These are phyloP conservation scores for Penicillium pancosmium DNA, from an alignment of 495 filamentous ascomycete genomes.

Conservation along the genomic window DNA sequence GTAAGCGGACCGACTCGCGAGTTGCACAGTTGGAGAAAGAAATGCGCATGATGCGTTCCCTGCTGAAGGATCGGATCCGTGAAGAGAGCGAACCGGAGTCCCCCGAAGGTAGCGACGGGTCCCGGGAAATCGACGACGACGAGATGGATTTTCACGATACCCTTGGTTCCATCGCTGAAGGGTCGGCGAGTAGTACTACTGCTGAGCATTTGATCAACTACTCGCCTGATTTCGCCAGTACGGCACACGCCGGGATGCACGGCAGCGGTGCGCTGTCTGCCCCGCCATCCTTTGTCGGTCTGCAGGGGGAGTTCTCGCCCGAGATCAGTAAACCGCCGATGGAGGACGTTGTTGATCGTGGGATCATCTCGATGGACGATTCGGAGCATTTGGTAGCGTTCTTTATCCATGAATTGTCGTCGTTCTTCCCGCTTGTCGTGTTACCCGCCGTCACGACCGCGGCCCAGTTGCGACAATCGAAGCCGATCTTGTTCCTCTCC, in stretches of 20 bases:
- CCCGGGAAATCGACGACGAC: constrained; percentile 25
- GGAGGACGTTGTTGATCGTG: constrained; percentile 49
- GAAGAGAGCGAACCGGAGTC: constrained; percentile 40
- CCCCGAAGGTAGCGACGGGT: constrained; percentile 30
- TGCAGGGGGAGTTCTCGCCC: constrained; percentile 19
- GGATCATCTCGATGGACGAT: constrained; percentile 46
- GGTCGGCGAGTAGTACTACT: constrained; percentile 23
- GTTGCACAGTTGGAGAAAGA: constrained; percentile 90
- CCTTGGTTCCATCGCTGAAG: constrained; percentile 25
- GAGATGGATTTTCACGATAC: constrained; percentile 23
- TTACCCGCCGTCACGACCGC: constrained; percentile 42
- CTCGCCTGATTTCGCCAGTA: constrained; percentile 29
- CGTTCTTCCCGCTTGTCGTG: constrained; percentile 46
- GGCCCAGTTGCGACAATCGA: constrained; percentile 43
- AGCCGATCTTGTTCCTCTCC: constrained; percentile 54
- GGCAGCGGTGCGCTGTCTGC: constrained; percentile 19
- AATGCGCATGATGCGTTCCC: constrained; percentile 65
- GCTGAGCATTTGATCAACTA: constrained; percentile 30
- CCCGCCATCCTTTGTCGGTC: constrained; percentile 20
- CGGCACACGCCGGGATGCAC: constrained; percentile 24
- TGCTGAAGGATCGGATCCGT: constrained; percentile 41
- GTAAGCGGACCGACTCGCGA: constrained; percentile 80
- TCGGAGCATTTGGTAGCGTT: constrained; percentile 47
- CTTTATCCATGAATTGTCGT: constrained; percentile 46
- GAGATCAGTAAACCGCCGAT: constrained; percentile 15